These are phyloP conservation scores for Kodamaea kakaduensis DNA, from an alignment of 805 yeast genomes.

Conservation along the genomic window DNA sequence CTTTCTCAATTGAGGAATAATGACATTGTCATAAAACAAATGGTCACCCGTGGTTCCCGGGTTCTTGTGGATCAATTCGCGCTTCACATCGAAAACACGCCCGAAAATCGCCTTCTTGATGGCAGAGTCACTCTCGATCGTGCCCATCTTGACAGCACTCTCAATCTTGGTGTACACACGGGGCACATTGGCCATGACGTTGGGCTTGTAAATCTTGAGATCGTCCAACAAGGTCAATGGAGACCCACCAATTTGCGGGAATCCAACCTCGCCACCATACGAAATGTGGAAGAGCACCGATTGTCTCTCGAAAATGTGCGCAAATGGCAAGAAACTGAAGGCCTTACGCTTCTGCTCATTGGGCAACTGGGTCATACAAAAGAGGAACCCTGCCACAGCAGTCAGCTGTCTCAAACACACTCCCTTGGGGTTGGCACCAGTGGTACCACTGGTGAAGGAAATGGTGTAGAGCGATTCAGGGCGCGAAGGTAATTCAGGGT, in stretches of 20 bases:
- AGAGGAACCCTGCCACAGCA: constrained; percentile 18
- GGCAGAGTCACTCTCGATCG: constrained; percentile 18
- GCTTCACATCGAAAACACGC: constrained; percentile 18
- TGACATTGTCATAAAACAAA: constrained; percentile 13
- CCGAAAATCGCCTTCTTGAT: constrained; percentile 17
- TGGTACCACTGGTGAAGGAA: constrained; percentile 27
- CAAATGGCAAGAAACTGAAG: constrained; percentile 31
- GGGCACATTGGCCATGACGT: constrained; percentile 24
- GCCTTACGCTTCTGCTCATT: constrained; percentile 6
- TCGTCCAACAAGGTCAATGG: constrained; percentile 24
- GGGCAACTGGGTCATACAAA: constrained; percentile 13
- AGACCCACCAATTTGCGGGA: constrained; percentile 21
- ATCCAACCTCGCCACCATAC: constrained; percentile 24
- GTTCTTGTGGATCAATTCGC: constrained; percentile 11
- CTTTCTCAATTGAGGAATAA: constrained; percentile 31
- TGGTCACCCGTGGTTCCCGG: constrained; percentile 20
- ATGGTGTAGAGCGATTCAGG: constrained; percentile 21
- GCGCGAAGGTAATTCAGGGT: constrained; percentile 14
- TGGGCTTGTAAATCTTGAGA: constrained; percentile 22
- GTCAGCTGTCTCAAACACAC: constrained; percentile 19
- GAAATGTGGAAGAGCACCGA: constrained; percentile 18
- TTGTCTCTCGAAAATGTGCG: constrained; percentile 36
- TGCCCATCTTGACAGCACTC: constrained; percentile 22
- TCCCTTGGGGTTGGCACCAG: constrained; percentile 26
- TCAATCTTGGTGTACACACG: constrained; percentile 25